Evolutionary conservation across 2,329 filamentous ascomycete genomes (phyloP).

Genomic region (Torrubiella hemipterigena): DNA sequence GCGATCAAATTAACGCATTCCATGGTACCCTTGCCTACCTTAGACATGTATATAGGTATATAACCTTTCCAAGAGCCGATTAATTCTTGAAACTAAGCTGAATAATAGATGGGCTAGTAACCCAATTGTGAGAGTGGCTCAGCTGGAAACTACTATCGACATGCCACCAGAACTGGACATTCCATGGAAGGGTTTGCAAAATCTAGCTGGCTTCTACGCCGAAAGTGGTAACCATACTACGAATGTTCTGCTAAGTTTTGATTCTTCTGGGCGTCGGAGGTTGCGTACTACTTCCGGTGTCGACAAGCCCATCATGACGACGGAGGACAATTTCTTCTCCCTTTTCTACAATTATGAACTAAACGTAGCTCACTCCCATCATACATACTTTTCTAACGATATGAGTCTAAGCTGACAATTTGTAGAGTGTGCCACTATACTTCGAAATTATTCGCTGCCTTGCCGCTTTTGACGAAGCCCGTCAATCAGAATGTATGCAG

Average conservation of each 20-base stretch:
- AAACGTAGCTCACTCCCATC: not conserved
- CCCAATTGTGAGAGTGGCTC: too few species aligned
- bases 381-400: not conserved
- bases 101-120: not conserved
- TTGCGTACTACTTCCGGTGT: not conserved
- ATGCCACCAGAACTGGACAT: too few species aligned
- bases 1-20: not conserved
- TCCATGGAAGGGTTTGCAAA: too few species aligned
- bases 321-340: not conserved
- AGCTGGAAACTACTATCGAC: too few species aligned
- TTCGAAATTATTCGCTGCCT: not conserved
- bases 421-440: not conserved
- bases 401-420: not conserved
- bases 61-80: not conserved
- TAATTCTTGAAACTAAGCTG: not conserved
- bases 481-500: not conserved
- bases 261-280: too few species aligned
- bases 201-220: too few species aligned
- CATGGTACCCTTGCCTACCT: not conserved
- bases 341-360: not conserved
- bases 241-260: too few species aligned
- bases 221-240: too few species aligned
- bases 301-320: not conserved
- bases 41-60: slow-evolving; percentile 1
- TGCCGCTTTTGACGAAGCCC: not conserved